These are phyloP conservation scores for Kodamaea fungicola DNA, from an alignment of 1,139 yeast genomes.

Conservation along the genomic window DNA sequence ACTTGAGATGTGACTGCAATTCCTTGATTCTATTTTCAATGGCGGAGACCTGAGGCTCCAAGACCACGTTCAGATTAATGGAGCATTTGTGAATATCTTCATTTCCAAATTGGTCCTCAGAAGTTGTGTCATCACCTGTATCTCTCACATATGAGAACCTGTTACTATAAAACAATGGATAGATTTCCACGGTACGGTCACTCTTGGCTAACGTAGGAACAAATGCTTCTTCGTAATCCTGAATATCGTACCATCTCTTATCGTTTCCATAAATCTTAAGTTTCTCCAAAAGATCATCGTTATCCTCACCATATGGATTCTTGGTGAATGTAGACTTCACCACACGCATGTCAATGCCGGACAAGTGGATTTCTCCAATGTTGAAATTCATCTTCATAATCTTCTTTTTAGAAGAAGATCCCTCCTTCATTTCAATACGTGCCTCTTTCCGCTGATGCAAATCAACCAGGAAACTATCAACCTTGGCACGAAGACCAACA, in stretches of 20 bases:
- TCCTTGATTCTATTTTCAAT: slow-evolving; percentile 26
- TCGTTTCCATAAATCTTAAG: slow-evolving; percentile 33
- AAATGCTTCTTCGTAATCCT: slow-evolving; percentile 42
- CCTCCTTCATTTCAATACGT: slow-evolving; percentile 30
- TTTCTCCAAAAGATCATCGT: slow-evolving; percentile 8
- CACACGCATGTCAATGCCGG: slow-evolving; percentile 40
- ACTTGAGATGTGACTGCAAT: slow-evolving; percentile 22
- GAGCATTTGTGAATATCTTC: slow-evolving; percentile 32
- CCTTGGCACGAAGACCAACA: slow-evolving; percentile 40
- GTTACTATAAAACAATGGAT: slow-evolving; percentile 36
- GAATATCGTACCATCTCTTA: slow-evolving; percentile 39
- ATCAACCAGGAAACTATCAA: slow-evolving; percentile 39
- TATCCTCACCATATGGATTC: slow-evolving; percentile 20
- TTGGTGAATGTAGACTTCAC: slow-evolving; percentile 30
- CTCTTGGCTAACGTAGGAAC: slow-evolving; percentile 24
- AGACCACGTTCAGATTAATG: slow-evolving; percentile 24
- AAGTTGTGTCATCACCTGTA: slow-evolving; percentile 20
- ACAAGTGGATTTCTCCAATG: slow-evolving; percentile 39
- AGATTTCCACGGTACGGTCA: slow-evolving; percentile 21
- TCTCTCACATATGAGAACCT: slow-evolving; percentile 40
- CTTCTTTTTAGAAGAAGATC: slow-evolving; percentile 24
- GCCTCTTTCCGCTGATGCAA: slow-evolving; percentile 43
- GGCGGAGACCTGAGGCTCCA: slow-evolving; percentile 27
- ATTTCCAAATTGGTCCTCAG: slow-evolving; percentile 19
- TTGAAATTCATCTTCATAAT: slow-evolving; percentile 44